Evolutionary conservation across 2,329 filamentous ascomycete genomes (phyloP).

Genomic region (Fusarium papillatum): DNA sequence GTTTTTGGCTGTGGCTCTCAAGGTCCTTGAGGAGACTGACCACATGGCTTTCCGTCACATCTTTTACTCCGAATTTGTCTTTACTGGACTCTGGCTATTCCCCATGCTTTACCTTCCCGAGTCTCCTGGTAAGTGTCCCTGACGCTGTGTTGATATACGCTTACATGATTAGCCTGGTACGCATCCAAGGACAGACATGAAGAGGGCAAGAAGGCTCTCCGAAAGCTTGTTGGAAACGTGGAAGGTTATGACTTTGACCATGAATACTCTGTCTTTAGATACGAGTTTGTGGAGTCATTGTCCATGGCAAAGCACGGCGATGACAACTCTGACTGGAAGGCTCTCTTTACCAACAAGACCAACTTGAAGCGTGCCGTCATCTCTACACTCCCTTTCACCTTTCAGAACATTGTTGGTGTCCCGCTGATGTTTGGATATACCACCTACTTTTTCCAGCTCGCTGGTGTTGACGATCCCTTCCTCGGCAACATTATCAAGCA

Average conservation of each 20-base stretch:
- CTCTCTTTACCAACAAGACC: slow-evolving; percentile 17
- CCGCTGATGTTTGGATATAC: slow-evolving; percentile 41
- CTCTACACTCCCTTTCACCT: slow-evolving; percentile 35
- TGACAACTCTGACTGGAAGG: slow-evolving; percentile 16
- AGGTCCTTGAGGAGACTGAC: slow-evolving; percentile 9
- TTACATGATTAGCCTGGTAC: slow-evolving; percentile 7
- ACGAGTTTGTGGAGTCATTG: slow-evolving; percentile 26
- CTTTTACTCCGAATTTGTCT: slow-evolving; percentile 28
- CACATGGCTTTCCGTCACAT: slow-evolving; percentile 15
- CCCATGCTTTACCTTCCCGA: slow-evolving; percentile 20
- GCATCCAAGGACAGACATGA: slow-evolving; percentile 17
- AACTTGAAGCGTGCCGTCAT: slow-evolving; percentile 38
- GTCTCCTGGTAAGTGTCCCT: slow-evolving; percentile 11
- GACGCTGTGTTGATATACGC: too few relatives aligned
- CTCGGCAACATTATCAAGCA: slow-evolving; percentile 32
- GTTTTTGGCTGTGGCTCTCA: slow-evolving; percentile 17
- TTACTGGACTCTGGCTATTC: slow-evolving; percentile 21
- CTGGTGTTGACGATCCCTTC: slow-evolving; percentile 38
- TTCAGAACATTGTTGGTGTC: slow-evolving; percentile 39
- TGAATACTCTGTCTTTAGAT: slow-evolving; percentile 36
- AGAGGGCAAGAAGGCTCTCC: slow-evolving; percentile 30
- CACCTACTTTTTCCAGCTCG: slow-evolving; percentile 41
- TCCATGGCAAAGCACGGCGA: slow-evolving; percentile 7
- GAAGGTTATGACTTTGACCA: slow-evolving; percentile 30
- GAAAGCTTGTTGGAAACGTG: slow-evolving; percentile 14